These are phyloP conservation scores for Colletotrichum agaves DNA, from an alignment of 2,329 filamentous ascomycete species.

Conservation along the genomic window DNA sequence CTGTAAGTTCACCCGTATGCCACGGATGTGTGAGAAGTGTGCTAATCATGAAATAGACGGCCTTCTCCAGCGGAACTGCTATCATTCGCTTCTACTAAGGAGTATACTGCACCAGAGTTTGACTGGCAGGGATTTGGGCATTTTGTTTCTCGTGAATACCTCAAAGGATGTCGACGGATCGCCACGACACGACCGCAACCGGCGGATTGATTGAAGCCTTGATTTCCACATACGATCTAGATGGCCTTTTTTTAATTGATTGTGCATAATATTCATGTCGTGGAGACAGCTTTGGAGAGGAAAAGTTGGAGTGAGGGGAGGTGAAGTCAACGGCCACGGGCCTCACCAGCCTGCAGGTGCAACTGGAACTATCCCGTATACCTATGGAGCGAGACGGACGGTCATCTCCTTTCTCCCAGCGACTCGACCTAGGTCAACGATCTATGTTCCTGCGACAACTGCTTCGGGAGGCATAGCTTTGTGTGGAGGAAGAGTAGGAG, in stretches of 20 bases:
- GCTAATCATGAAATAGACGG: constrained; percentile 49
- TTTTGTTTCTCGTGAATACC: constrained; percentile 41
- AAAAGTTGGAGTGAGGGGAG: constrained; percentile 33
- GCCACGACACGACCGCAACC: constrained; percentile 27
- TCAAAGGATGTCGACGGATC: constrained; percentile 32
- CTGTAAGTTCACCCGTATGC: constrained; percentile 67
- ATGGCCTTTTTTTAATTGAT: constrained; percentile 35
- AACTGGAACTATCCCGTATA: constrained; percentile 27
- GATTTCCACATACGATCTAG: constrained; percentile 36
- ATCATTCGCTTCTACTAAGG: constrained; percentile 56
- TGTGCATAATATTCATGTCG: constrained; percentile 36
- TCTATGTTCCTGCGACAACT: constrained; percentile 31
- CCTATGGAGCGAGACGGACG: constrained; percentile 21
- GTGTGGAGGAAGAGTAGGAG: constrained; percentile 8
- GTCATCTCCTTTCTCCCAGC: constrained; percentile 23
- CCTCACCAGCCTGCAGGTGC: constrained; percentile 18
- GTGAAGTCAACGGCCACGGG: constrained; percentile 18
- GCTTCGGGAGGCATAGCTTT: constrained; percentile 27
- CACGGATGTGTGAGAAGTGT: neutral
- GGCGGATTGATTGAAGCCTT: constrained; percentile 22
- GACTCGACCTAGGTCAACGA: constrained; percentile 17
- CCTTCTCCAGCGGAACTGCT: constrained; percentile 52
- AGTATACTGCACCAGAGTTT: constrained; percentile 37
- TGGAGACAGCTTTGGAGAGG: constrained; percentile 33
- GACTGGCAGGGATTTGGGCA: constrained; percentile 37